phyloP scores from a whole-genome alignment of 1,284 basidiomycete species.

The Meripilus lineatus region DNA sequence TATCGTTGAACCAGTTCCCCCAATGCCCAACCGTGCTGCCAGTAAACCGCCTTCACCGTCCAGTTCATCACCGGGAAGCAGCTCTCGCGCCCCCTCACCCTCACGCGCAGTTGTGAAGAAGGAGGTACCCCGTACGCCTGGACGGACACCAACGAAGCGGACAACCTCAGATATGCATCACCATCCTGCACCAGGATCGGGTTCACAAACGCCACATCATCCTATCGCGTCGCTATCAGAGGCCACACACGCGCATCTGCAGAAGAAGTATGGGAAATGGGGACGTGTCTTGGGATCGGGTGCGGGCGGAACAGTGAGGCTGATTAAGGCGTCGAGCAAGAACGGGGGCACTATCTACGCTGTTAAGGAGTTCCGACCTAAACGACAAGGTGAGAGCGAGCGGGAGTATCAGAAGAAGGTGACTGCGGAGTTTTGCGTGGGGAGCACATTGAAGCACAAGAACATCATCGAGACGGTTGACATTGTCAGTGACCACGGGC shows the following conservation, averaged over 20 bases:
- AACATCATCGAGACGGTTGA: slow-evolving; percentile 99
- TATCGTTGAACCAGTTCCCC: too few species aligned
- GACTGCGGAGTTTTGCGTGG: slow-evolving; percentile 97
- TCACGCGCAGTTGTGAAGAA: slow-evolving; percentile 8
- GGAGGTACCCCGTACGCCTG: too few species aligned
- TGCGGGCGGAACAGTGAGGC: slow-evolving; percentile 94
- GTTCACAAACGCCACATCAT: slow-evolving; percentile 12
- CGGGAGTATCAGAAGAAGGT: slow-evolving; percentile 99
- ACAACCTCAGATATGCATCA: slow-evolving; percentile 13
- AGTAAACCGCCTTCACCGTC: not conserved
- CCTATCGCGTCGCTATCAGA: slow-evolving; percentile 49
- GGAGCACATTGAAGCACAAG: slow-evolving; percentile 89
- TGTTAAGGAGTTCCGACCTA: slow-evolving; percentile 96
- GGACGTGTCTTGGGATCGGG: slow-evolving; percentile 93
- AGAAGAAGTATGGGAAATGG: slow-evolving; percentile 99
- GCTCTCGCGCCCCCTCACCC: slow-evolving; percentile 23
- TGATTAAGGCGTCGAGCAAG: slow-evolving; percentile 86
- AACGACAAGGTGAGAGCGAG: slow-evolving; percentile 82
- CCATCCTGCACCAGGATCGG: slow-evolving; percentile 9
- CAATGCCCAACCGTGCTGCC: not conserved
- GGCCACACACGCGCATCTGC: slow-evolving; percentile 86
- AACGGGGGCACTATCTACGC: slow-evolving; percentile 84
- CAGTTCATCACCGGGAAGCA: not conserved
- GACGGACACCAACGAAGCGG: slow-evolving; percentile 19
- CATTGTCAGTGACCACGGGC: slow-evolving; percentile 96